Evolutionary conservation across 2,329 filamentous ascomycete genomes (phyloP), one percentile per base, ranked within the genome.

Genomic region (Xylariomycetidae sp.): DNA sequence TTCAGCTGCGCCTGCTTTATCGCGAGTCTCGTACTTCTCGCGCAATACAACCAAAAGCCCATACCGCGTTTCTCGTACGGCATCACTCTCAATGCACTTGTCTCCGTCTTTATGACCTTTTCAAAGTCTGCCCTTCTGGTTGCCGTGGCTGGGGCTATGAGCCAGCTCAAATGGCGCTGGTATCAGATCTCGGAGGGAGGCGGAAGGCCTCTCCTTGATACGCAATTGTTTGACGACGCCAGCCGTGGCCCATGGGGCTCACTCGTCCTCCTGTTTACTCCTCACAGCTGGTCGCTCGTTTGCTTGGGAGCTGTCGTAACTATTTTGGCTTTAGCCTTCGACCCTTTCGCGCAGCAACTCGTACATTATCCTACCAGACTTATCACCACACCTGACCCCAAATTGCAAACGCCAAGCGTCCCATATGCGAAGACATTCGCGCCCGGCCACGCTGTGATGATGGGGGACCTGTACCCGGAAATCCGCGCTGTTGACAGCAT

Each of bases 151-250:
- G 27, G 15, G 6, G 16, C 28, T 4, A 38, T 44, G 3, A 28
- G 38, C 16, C 38, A 44, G 25, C 28, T 37, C 17, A 44, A 44
- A 17, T 44, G 41, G 38, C 32, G 14, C 6, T 44, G 38, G 41
- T 44, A 22, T 17, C 33, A 30, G n/a, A 11, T 16, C 15, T n/a
- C n/a, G n/a, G n/a, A n/a, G n/a, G 11, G 14, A 10, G 17, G 31
- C 6, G 30, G 27, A 6, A 35, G 16, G 34, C n/a, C n/a, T 16
- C 8, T 34, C 6, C 4, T 25, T 11, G 27, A 34, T 27, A 31
- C 25, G 13, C 30, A 38, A 10, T 30, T 33, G 11, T 40, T 37
- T 15, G 33, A 40, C 17, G 37, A 30, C n/a, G 37, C 34, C 13
- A 37, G 29, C 27, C 30, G 37, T 16, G 37, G 37, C 12, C 37